Evolutionary conservation across 2,329 filamentous ascomycete species (phyloP), one percentile per base, ranked within the genome.

Genomic region (Verticillium isaacii): DNA sequence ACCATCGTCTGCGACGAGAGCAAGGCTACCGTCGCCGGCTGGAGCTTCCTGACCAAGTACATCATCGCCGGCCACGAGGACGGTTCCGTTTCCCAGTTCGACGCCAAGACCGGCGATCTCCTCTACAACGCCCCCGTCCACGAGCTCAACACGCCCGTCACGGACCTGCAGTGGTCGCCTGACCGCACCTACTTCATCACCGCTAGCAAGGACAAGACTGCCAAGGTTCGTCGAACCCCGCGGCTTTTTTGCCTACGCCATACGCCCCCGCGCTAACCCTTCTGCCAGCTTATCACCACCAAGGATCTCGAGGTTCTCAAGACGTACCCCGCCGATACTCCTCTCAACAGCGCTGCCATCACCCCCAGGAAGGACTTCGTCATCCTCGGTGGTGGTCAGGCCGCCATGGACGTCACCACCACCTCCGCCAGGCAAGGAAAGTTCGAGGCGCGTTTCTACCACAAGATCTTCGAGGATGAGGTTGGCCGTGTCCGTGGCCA

Each of bases 401-500:
- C 93, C 67, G 95, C 95, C 74, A 97, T 97, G 92, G 94, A 98
- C 74, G 95, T 99, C 78, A 99, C 95, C 63, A 96, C 92, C 60
- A 98, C 95, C 59, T 90, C 90, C 37, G 89, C 93, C 58, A 88
- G 95, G 68, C 95, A 99, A 84, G 95, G 95, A 80, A 98, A 98
- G 82, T 99, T 99, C 83, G 95, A 99, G 80, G 95, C 95, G 55
- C 89, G 95, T 68, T 99, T 99, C 85, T 99, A 97, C 85, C 95
- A 99, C 89, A 98, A 96, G 86, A 90, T 99, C 76, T 98, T 99
- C 76, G 93, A 97, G 80, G 94, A 99, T 78, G 95, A 99, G 83
- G 94, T 98, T 72, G 95, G 95, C 69, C 90, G 95, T 83, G 95
- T 99, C 67, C 87, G 93, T 74, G 95, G 95, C 66, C 95, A 99